Conservation (phyloP, 2,329 filamentous ascomycete genomes). For the Cadophora sp. region DNA sequence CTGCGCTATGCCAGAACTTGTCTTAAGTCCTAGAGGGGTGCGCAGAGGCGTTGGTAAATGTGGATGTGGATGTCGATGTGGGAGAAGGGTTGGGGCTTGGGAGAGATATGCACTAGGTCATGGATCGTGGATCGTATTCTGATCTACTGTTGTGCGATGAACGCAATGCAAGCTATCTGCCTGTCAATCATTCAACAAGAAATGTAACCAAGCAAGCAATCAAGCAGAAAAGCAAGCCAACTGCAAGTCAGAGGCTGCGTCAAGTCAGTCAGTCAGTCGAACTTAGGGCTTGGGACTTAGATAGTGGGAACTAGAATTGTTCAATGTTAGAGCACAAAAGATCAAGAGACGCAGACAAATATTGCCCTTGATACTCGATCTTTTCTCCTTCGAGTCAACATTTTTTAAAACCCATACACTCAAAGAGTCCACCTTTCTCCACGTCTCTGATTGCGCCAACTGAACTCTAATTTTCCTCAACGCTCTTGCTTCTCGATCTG, state of each 20-base stretch:
- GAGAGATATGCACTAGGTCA: background rate
- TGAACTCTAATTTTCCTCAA: background rate
- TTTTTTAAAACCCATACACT: background rate
- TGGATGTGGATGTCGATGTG: background rate
- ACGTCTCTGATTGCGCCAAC: background rate
- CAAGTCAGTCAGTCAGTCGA: background rate
- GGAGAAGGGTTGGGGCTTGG: background rate
- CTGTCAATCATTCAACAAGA: background rate
- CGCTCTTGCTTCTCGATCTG: background rate
- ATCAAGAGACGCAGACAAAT: background rate
- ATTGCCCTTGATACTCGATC: background rate
- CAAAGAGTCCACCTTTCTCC: background rate
- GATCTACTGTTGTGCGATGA: slow-evolving; percentile 16
- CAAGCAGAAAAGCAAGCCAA: slow-evolving; percentile 9
- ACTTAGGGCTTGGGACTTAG: background rate
- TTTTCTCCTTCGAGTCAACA: background rate
- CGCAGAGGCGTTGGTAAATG: background rate
- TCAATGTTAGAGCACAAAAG: background rate
- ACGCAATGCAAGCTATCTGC: background rate
- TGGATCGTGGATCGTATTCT: slow-evolving; percentile 4
- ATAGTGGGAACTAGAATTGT: background rate
- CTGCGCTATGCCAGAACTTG: background rate
- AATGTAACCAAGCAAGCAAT: background rate
- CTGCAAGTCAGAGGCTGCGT: background rate
- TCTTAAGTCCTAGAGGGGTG: background rate